phyloP scores from a whole-genome alignment of 1,139 yeast species.

The Nadsonia commutata region DNA sequence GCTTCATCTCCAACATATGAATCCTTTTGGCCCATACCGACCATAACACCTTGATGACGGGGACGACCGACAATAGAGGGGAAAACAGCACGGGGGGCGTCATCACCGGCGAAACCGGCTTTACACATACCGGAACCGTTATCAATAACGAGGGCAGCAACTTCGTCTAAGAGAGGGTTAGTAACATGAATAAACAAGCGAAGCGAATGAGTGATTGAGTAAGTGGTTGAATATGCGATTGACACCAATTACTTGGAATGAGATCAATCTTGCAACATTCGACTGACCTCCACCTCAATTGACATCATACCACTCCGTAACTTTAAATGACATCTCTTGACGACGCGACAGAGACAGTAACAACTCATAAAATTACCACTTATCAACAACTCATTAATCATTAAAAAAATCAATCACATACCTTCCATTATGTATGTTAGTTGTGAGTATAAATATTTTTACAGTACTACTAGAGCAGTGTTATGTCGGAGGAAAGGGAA shows the following conservation, averaged over 20 bases:
- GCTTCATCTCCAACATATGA: slow-evolving; percentile 99
- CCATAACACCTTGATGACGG: slow-evolving; percentile 97
- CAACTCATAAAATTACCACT: neutral
- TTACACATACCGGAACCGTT: slow-evolving; percentile 99
- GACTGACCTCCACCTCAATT: neutral
- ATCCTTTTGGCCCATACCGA: slow-evolving; percentile 99
- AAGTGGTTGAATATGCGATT: slow-evolving; percentile 2
- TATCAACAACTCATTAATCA: neutral
- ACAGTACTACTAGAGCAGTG: slow-evolving; percentile 5
- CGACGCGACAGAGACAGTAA: neutral
- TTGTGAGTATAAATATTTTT: slow-evolving; percentile 4
- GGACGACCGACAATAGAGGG: slow-evolving; percentile 99
- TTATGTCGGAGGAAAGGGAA: slow-evolving; percentile 6
- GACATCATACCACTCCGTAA: neutral
- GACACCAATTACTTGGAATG: neutral
- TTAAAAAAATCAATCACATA: slow-evolving; percentile 7
- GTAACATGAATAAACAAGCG: slow-evolving; percentile 4
- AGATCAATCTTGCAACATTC: neutral
- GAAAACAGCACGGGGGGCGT: slow-evolving; percentile 99
- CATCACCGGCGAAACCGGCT: slow-evolving; percentile 99
- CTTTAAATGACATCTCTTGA: neutral
- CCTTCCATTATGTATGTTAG: slow-evolving; percentile 16
- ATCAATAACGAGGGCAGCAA: slow-evolving; percentile 71
- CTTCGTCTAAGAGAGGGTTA: slow-evolving; percentile 18
- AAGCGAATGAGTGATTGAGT: slow-evolving; percentile 5